Base-by-base conservation (phyloP, 2,329 filamentous ascomycete genomes). In the Xylariaceae sp. region DNA sequence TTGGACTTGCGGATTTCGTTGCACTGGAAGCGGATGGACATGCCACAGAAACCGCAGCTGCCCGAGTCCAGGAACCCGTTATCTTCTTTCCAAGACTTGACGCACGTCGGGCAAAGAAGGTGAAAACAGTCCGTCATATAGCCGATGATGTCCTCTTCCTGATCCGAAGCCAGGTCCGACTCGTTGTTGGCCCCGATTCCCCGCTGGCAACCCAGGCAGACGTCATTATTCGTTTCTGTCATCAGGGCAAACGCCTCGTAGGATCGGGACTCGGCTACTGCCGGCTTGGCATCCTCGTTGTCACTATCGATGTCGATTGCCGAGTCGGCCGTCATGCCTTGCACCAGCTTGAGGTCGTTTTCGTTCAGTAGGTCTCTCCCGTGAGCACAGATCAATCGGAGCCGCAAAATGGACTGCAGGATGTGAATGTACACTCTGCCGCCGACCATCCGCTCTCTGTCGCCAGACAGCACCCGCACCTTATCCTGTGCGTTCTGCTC, bases 351-450 rank as follows among this genome's bases (percentile, higher is more conserved):
- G 31, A 94, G 68, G 53, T 97, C 90, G 14, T 90, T 83, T 24
- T 89, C 80, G 40, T 81, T 86, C 3, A 98, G 73, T 6, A 98
- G 74, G 44, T 97, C 90, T 48, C 84, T 85, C n/a, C 92, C 92
- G 59, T 96, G 90, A 1, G 89, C 92, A 57, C 89, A 96, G 36
- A 97, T 84, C 28, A 94, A 73, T 8, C 92, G 85, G 13, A 98
- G 76, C 19, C 90, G 83, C 50, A 94, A 74, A 55, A 98, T 95
- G 4, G 88, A 86, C 49, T 92, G 89, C 44, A 98, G 66, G 32
- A 98, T 92, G 52, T 95, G 87, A 32, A 92, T 89, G 56, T 95
- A 96, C n/a, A 85, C 84, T 50, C 83, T 87, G 29, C 89, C 90
- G 28, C 84, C 85, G 35, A 92, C 71, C 46, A 78, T 76, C 47